Percentiles rank a stretch among this genome's conserved stretches.
Evolutionary conservation across 805 yeast genomes (phyloP).

Genomic region (Vanderwaltozyma polyspora): DNA sequence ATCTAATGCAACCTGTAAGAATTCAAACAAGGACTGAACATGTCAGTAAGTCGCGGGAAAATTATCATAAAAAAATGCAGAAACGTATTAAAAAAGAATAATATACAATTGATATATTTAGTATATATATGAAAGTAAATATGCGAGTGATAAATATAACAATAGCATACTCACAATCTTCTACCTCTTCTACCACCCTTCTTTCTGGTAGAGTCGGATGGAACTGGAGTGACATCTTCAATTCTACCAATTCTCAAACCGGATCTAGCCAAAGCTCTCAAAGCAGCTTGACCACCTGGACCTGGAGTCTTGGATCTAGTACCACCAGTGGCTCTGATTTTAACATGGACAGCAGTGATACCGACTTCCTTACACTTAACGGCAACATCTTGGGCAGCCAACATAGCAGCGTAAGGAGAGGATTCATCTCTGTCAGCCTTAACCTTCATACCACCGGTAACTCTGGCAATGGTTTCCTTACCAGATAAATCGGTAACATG

Average conservation of each 20-base stretch:
- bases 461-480: slow-evolving; percentile 99
- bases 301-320: slow-evolving; percentile 99
- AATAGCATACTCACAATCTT: slow-evolving; percentile 58
- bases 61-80: too few species aligned
- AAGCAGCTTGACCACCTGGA: slow-evolving; percentile 99
- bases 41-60: too few species aligned
- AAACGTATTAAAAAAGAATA: background rate
- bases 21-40: too few species aligned
- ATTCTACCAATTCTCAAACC: slow-evolving; percentile 99
- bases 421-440: slow-evolving; percentile 99
- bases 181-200: slow-evolving; percentile 99
- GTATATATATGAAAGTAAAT: background rate
- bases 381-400: slow-evolving; percentile 99
- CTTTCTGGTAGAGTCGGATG: slow-evolving; percentile 99
- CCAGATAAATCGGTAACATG: slow-evolving; percentile 99
- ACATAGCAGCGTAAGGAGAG: slow-evolving; percentile 99
- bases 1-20: too few species aligned
- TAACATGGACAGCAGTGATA: slow-evolving; percentile 98
- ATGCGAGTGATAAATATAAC: too few species aligned
- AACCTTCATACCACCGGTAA: slow-evolving; percentile 99
- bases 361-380: slow-evolving; percentile 99
- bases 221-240: slow-evolving; percentile 99
- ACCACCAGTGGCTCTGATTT: slow-evolving; percentile 99
- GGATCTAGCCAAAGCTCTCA: slow-evolving; percentile 98
- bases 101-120: background rate